Evolutionary conservation across 2,329 filamentous ascomycete genomes (phyloP).

Genomic region (Phyllosticta citribraziliensis): DNA sequence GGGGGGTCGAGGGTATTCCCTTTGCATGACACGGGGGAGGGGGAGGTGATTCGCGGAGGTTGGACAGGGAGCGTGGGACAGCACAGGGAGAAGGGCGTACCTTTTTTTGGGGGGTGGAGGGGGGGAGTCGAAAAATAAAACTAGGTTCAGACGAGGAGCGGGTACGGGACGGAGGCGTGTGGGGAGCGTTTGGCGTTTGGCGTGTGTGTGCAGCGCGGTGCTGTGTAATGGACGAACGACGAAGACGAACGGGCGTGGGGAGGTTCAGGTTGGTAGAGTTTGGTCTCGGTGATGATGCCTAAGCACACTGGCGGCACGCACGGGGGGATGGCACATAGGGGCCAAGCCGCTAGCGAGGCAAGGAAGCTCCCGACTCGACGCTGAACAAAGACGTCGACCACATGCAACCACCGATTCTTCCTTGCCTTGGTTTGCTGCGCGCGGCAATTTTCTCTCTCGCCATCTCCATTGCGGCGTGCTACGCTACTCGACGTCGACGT

Average conservation of each 20-base stretch:
- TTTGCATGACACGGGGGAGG: neutral
- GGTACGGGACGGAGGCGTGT: neutral
- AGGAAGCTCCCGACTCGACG: neutral
- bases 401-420: too few relatives aligned
- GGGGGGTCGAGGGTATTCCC: constrained; percentile 3
- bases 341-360: neutral
- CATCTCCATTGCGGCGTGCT: neutral
- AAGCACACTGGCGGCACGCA: neutral
- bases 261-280: neutral
- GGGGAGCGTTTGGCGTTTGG: neutral
- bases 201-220: neutral
- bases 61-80: constrained; percentile 7
- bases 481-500: neutral
- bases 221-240: neutral
- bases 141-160: too few relatives aligned
- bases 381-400: neutral
- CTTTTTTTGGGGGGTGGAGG: neutral
- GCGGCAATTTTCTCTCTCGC: neutral
- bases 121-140: too few relatives aligned
- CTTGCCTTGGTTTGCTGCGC: too few relatives aligned
- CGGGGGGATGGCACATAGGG: too few relatives aligned
- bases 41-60: constrained; percentile 4
- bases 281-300: neutral
- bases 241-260: neutral
- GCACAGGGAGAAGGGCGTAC: constrained; percentile 3